Percentiles rank a stretch among this genome's conserved stretches.
Evolutionary conservation across 2,329 filamentous ascomycete species (phyloP).

Genomic region (Fusarium sp.): DNA sequence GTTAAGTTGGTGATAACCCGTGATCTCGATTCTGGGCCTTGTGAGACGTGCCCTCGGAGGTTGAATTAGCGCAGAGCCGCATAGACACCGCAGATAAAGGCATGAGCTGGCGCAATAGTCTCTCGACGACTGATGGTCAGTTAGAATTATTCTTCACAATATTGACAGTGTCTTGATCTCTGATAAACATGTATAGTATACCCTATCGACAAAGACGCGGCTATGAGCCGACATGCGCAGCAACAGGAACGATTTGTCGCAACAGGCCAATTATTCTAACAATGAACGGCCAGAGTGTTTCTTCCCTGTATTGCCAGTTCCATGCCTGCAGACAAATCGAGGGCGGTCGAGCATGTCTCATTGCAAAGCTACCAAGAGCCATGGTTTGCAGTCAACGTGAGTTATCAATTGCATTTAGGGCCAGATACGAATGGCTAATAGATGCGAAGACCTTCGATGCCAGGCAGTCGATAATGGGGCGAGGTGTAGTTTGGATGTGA

Average conservation of each 20-base stretch:
- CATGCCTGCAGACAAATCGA: conserved; percentile 48
- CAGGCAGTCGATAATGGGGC: conserved; percentile 43
- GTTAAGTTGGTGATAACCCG: not conserved
- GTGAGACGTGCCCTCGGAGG: conserved; percentile 22
- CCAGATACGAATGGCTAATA: conserved; percentile 12
- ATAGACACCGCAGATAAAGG: not conserved
- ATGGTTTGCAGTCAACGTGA: conserved; percentile 46
- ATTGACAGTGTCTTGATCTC: not conserved
- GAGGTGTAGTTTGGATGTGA: conserved; percentile 42
- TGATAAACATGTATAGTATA: not conserved
- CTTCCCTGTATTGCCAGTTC: conserved; percentile 43
- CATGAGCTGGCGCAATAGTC: not conserved
- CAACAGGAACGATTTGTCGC: conserved; percentile 41
- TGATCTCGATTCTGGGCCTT: conserved; percentile 10
- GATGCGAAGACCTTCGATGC: conserved; percentile 41
- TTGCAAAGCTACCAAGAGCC: conserved; percentile 42
- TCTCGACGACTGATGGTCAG: not conserved
- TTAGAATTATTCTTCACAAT: not conserved
- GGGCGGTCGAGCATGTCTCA: conserved; percentile 37
- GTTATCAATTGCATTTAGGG: conserved; percentile 7
- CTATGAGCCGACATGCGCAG: conserved; percentile 35
- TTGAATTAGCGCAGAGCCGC: conserved; percentile 10
- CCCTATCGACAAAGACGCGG: conserved; percentile 2
- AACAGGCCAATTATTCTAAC: conserved; percentile 34
- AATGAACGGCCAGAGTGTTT: conserved; percentile 31